Evolutionary conservation across 2,329 filamentous ascomycete genomes (phyloP), one percentile per base, ranked within the genome.

Genomic region (Aspergillus cejpii): DNA sequence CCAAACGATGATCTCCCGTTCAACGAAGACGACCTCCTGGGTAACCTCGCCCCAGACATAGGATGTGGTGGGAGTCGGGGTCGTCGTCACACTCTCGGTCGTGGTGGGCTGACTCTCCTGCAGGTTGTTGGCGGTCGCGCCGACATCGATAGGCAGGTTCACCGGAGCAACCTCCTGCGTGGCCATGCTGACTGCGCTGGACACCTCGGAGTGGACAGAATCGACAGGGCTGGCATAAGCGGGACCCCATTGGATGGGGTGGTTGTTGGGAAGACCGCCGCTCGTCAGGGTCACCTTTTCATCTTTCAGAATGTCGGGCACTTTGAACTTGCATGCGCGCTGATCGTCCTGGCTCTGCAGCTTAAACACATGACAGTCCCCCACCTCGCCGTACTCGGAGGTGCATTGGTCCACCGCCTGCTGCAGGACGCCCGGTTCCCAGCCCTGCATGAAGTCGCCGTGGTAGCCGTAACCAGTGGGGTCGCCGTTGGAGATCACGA

Each of bases 361-460:
- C 41, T 75, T 71, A 68, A 96, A 95, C 23, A 92, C 55, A 0
- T 78, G 69, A 69, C 90, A 96, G 64, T 90, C 87, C 34, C 75
- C 58, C 37, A 94, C 80, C 33, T 72, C 59, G 26, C 90, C 90
- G 7, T 79, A 81, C 0, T 59, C 60, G 65, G 81, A 85, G 41
- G 83, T 91, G 76, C 90, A 95, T 6, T 73, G 77, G 37, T 89
- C 65, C 50, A 90, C 74, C n/a, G 87, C 87, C 5, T 75, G 41
- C 64, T 89, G 80, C 27, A 92, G 75, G 65, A 87, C 81, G 3
- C 73, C 69, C 6, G 69, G 59, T 2, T 89, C 77, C 87, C 87
- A 94, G 21, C 85, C 87, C 61, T 77, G 82, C 57, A 89, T 81
- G 67, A 91, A 90, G 61, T 94, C 87, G 39, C 76, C 87, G 60